These are phyloP conservation scores for Cercospora citrullina DNA, from an alignment of 2,329 filamentous ascomycete species.

Conservation along the genomic window DNA sequence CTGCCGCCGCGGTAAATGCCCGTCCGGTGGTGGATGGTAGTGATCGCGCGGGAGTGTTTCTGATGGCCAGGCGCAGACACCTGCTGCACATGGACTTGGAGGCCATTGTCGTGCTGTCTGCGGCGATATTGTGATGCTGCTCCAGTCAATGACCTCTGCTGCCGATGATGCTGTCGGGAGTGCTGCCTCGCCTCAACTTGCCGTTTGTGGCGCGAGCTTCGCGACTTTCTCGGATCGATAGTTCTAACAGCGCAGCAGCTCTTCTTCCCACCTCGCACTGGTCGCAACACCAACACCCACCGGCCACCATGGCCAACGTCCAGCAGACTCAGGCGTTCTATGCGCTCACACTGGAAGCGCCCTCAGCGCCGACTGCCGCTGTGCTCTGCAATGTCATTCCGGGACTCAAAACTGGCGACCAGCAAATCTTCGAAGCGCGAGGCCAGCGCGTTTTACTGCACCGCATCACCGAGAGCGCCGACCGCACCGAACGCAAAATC, in stretches of 20 bases:
- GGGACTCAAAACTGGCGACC: constrained; percentile 82
- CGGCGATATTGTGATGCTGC: background rate
- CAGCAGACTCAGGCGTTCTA: constrained; percentile 96
- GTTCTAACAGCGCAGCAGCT: background rate
- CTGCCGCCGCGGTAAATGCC: constrained; percentile 27
- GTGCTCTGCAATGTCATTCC: constrained; percentile 82
- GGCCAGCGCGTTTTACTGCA: constrained; percentile 87
- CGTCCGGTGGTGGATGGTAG: constrained; percentile 17
- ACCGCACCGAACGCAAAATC: constrained; percentile 72
- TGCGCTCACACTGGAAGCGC: constrained; percentile 90
- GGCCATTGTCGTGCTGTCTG: constrained; percentile 24
- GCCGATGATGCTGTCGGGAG: constrained; percentile 8
- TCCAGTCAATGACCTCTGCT: constrained; percentile 1
- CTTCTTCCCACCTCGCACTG: background rate
- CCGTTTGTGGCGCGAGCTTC: background rate
- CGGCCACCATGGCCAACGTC: constrained; percentile 81
- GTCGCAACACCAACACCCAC: constrained; percentile 17
- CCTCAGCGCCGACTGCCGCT: constrained; percentile 84
- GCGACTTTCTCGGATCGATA: constrained; percentile 1
- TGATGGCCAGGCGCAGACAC: constrained; percentile 28
- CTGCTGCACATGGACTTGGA: constrained; percentile 31
- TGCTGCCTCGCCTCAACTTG: constrained; percentile 8
- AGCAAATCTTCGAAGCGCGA: constrained; percentile 92
- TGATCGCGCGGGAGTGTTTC: constrained; percentile 14
- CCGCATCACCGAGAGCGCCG: constrained; percentile 64